Conservation (phyloP, 495 filamentous ascomycete genomes). For the Penicillium crystallinum region DNA sequence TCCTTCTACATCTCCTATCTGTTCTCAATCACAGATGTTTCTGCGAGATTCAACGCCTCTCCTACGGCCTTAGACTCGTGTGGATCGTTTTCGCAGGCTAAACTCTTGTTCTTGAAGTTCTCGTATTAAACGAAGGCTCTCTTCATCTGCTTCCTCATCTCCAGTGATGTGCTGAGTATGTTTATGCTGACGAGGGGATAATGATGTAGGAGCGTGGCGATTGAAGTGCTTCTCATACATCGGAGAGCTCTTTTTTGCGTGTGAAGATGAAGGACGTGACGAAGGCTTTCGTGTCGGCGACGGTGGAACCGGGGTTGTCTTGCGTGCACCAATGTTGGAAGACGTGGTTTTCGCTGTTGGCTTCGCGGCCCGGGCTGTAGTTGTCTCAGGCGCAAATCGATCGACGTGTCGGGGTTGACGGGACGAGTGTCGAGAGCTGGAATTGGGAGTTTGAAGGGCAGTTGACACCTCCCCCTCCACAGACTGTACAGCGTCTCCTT, state of each 20-base stretch:
- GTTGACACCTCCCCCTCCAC: constrained; percentile 33
- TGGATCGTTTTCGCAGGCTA: constrained; percentile 47
- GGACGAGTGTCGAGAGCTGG: constrained; percentile 46
- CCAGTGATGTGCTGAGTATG: constrained; percentile 21
- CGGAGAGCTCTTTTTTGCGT: constrained; percentile 43
- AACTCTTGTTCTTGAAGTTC: constrained; percentile 56
- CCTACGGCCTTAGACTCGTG: neutral
- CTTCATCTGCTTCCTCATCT: constrained; percentile 43
- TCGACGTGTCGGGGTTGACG: constrained; percentile 46
- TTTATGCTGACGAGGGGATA: constrained; percentile 34
- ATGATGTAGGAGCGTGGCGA: constrained; percentile 21
- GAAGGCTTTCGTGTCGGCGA: constrained; percentile 32
- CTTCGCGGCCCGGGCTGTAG: constrained; percentile 24
- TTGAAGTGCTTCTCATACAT: constrained; percentile 32
- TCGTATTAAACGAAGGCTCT: constrained; percentile 52
- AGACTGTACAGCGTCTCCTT: constrained; percentile 27
- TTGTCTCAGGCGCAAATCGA: constrained; percentile 38
- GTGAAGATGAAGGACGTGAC: constrained; percentile 41
- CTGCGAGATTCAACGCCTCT: neutral
- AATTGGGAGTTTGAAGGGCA: constrained; percentile 40
- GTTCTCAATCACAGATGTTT: neutral
- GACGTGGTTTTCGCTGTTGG: constrained; percentile 19
- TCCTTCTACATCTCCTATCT: neutral
- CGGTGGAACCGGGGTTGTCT: constrained; percentile 29
- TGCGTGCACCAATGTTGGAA: constrained; percentile 15